Conservation (phyloP, 2,329 filamentous ascomycete species). For the Trichoderma sp. region DNA sequence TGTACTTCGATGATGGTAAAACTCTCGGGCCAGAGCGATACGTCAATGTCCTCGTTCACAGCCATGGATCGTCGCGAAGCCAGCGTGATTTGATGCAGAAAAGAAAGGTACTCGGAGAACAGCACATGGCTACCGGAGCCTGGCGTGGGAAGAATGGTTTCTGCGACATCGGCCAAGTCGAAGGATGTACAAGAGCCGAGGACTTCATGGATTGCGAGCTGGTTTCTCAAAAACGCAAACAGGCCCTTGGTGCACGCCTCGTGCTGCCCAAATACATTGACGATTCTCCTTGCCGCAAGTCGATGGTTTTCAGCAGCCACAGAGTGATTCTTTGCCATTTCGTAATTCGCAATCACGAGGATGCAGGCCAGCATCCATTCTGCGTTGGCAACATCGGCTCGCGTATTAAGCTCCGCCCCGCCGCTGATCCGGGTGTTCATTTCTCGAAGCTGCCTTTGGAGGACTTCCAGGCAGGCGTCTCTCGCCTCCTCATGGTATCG, state of each 20-base stretch:
- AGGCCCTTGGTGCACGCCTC: constrained; percentile 24
- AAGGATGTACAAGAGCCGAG: constrained; percentile 32
- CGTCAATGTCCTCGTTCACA: background rate
- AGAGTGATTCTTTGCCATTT: constrained; percentile 30
- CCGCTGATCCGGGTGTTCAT: constrained; percentile 28
- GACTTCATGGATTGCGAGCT: constrained; percentile 31
- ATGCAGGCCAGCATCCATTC: constrained; percentile 34
- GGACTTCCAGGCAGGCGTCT: constrained; percentile 29
- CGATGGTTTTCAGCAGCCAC: constrained; percentile 31
- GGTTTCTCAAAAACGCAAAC: constrained; percentile 32
- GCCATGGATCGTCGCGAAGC: constrained; percentile 22
- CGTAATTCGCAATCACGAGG: constrained; percentile 33
- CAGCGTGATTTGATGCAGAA: constrained; percentile 26
- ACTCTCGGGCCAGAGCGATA: background rate
- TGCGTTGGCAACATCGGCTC: constrained; percentile 28
- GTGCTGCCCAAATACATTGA: constrained; percentile 30
- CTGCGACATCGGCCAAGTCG: constrained; percentile 25
- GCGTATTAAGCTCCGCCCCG: constrained; percentile 25
- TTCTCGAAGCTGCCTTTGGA: constrained; percentile 27
- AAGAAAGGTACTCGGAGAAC: constrained; percentile 29
- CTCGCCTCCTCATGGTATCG: constrained; percentile 30
- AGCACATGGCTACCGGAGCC: constrained; percentile 25
- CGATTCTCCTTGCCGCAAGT: constrained; percentile 30
- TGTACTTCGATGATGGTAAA: constrained; percentile 14
- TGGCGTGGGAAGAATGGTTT: constrained; percentile 23